These are phyloP conservation scores for Triticum turgidum DNA, from an alignment of 176 grass and related monocot genomes.

Conservation along the genomic window DNA sequence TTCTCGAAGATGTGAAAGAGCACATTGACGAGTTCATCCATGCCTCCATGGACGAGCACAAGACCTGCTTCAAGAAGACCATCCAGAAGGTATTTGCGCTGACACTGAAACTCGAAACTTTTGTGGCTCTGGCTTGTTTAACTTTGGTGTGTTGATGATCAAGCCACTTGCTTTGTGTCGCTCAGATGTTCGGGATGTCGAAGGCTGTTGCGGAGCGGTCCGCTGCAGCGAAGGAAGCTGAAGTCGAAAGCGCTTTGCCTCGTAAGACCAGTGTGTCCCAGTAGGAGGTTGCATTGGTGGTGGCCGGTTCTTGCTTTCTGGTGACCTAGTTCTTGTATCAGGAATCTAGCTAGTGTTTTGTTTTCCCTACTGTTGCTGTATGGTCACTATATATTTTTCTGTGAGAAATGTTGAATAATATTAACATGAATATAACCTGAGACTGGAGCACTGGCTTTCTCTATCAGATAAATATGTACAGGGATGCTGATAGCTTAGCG, in stretches of 20 bases:
- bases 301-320: neutral
- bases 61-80: slow-evolving; percentile 87
- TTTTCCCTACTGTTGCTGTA: neutral
- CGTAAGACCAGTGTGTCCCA: slow-evolving; percentile 79
- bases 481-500: no score
- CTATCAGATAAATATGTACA: no score
- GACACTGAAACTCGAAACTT: neutral
- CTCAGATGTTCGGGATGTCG: slow-evolving; percentile 95
- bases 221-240: slow-evolving; percentile 49
- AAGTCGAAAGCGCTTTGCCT: slow-evolving; percentile 64
- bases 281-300: slow-evolving; percentile 39
- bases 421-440: neutral
- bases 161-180: neutral
- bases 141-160: neutral
- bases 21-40: slow-evolving; percentile 91
- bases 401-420: neutral
- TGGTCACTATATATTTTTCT: neutral
- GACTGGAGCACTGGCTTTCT: no score
- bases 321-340: neutral
- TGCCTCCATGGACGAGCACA: slow-evolving; percentile 97
- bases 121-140: neutral
- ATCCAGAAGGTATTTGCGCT: slow-evolving; percentile 63
- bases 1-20: slow-evolving; percentile 81
- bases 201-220: slow-evolving; percentile 68
- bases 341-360: neutral